Conservation (phyloP, 495 filamentous ascomycete genomes). For the Aspergillus conjunctus region DNA sequence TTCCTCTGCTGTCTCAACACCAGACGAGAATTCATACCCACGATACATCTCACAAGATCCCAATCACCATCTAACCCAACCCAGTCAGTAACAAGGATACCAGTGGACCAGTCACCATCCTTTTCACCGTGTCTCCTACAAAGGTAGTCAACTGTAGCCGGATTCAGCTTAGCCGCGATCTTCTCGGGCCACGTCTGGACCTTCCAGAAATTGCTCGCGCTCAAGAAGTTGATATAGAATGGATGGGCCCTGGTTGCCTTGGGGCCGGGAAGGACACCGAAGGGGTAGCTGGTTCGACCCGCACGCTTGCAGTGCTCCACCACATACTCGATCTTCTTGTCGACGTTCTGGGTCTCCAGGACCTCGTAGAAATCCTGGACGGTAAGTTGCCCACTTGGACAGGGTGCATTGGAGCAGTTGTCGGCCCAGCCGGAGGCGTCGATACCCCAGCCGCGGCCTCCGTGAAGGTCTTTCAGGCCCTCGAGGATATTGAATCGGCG, state of each 20-base stretch:
- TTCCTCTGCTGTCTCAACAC: constrained; percentile 47
- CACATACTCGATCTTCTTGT: constrained; percentile 75
- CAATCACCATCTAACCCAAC: constrained; percentile 88
- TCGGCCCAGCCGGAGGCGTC: constrained; percentile 85
- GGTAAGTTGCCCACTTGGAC: constrained; percentile 72
- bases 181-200: constrained; percentile 88
- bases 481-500: constrained; percentile 75
- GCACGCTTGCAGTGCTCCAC: constrained; percentile 76
- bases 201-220: constrained; percentile 91
- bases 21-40: constrained; percentile 86
- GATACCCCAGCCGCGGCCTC: constrained; percentile 73
- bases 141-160: constrained; percentile 79
- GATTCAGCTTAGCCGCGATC: constrained; percentile 90
- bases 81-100: constrained; percentile 92
- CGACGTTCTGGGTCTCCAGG: constrained; percentile 69
- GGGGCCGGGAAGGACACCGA: constrained; percentile 35
- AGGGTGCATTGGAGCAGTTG: constrained; percentile 77
- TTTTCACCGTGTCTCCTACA: constrained; percentile 65
- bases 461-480: constrained; percentile 58
- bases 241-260: constrained; percentile 52
- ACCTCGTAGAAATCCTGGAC: constrained; percentile 98
- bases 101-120: constrained; percentile 72
- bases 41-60: constrained; percentile 86
- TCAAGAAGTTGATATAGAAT: constrained; percentile 89
- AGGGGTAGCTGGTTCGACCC: constrained; percentile 50